phyloP scores from a whole-genome alignment of 106 monocot species.

The Gastrodia elata region DNA sequence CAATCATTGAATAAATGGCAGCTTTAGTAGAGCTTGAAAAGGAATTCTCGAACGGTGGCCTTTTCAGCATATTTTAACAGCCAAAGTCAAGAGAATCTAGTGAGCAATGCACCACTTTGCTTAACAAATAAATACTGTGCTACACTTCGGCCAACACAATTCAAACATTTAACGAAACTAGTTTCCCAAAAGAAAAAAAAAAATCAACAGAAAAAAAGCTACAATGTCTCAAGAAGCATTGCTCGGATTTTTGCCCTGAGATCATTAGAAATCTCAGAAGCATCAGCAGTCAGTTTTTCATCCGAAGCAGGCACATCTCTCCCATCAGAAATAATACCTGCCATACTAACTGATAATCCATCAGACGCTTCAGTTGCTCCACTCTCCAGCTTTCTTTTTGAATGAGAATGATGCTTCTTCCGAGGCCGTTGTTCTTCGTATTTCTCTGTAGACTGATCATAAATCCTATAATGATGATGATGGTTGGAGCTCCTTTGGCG shows the following conservation, averaged over 20 bases:
- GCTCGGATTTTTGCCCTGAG: constrained; percentile 82
- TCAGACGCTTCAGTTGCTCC: neutral
- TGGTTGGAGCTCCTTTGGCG: constrained; percentile 18
- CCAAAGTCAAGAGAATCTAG: too few relatives aligned
- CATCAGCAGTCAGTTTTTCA: constrained; percentile 10
- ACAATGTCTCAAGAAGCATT: constrained; percentile 75
- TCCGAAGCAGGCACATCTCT: neutral
- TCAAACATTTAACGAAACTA: too few relatives aligned
- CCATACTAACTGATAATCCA: neutral
- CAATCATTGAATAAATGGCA: too few relatives aligned
- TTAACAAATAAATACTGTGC: neutral
- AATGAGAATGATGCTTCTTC: constrained; percentile 17
- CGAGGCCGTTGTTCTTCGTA: constrained; percentile 11
- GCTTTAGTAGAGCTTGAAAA: too few relatives aligned
- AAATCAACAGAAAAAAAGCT: neutral
- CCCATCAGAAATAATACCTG: neutral
- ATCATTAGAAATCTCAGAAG: constrained; percentile 55
- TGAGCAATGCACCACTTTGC: too few relatives aligned
- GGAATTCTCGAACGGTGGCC: too few relatives aligned
- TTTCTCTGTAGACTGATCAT: constrained; percentile 11
- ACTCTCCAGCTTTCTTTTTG: constrained; percentile 14
- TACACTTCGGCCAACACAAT: neutral
- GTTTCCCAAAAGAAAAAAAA: neutral
- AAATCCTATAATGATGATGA: neutral
- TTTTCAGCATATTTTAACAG: too few relatives aligned